Percentiles rank a stretch among this genome's conserved stretches.
phyloP scores from a whole-genome alignment of 345 rosid species.

The Eucalyptus rudis region DNA sequence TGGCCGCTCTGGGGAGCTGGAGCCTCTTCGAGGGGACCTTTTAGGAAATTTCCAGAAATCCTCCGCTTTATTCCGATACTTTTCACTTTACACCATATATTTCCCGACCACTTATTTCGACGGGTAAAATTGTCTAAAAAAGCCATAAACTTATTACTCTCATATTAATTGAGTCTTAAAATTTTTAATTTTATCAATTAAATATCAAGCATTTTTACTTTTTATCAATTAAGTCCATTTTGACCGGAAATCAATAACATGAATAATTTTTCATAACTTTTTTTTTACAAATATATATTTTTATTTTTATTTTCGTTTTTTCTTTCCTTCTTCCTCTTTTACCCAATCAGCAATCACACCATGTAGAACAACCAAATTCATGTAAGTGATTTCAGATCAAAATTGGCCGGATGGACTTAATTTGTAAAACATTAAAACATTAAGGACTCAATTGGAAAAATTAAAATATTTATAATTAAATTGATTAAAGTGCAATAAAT shows the following conservation, averaged over 20 bases:
- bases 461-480: fast-evolving
- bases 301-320: fast-evolving
- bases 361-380: fast-evolving
- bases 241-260: fast-evolving
- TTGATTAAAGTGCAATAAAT: too few species aligned
- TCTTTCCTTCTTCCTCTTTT: fast-evolving
- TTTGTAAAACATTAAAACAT: fast-evolving
- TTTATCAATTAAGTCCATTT: too few species aligned
- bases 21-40: neutral
- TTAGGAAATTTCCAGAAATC: neutral
- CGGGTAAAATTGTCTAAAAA: too few species aligned
- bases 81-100: neutral
- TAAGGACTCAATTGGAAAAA: fast-evolving
- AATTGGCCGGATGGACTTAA: fast-evolving
- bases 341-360: fast-evolving
- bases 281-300: too few species aligned
- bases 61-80: too few species aligned
- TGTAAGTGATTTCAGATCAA: fast-evolving
- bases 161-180: fast-evolving
- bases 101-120: neutral
- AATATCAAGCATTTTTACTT: fast-evolving
- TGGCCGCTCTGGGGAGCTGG: neutral
- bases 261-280: fast-evolving
- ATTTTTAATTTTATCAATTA: fast-evolving
- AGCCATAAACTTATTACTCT: fast-evolving